Evolutionary conservation across 2,329 filamentous ascomycete genomes (phyloP).

Genomic region (Lachnellula suecica): DNA sequence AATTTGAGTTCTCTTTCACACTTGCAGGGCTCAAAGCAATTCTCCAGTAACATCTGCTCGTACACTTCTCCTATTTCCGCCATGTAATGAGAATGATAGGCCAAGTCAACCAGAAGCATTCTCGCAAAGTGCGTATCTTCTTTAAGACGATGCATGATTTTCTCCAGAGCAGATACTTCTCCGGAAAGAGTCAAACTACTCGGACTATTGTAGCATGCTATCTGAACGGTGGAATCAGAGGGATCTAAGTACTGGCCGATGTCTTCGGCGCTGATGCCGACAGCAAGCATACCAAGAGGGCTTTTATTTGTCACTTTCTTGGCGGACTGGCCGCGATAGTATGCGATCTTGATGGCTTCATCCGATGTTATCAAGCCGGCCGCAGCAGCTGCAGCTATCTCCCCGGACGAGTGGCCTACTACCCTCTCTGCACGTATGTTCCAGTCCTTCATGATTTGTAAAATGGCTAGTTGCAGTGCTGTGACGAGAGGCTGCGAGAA

Average conservation of each 20-base stretch:
- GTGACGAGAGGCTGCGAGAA: conserved; percentile 40
- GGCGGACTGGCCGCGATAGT: conserved; percentile 9
- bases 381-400: conserved; percentile 47
- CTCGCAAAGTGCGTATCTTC: conserved; percentile 15
- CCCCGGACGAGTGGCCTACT: conserved; percentile 46
- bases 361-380: conserved; percentile 31
- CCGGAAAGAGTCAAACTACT: conserved; percentile 28
- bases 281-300: conserved; percentile 15
- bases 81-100: conserved; percentile 29
- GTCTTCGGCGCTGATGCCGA: conserved; percentile 13
- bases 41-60: conserved; percentile 3
- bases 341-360: conserved; percentile 15
- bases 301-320: neutral
- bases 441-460: conserved; percentile 43
- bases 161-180: conserved; percentile 2
- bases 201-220: conserved; percentile 32
- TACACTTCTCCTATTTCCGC: neutral
- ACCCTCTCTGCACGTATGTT: conserved; percentile 39
- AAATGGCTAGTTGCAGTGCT: conserved; percentile 45
- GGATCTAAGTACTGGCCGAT: conserved; percentile 5
- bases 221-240: neutral
- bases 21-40: neutral
- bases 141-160: conserved; percentile 11
- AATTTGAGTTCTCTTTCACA: neutral
- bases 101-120: conserved; percentile 24